Evolutionary conservation across 2,329 filamentous ascomycete genomes (phyloP), one percentile per base, ranked within the genome.

Genomic region (Helotiales sp.): DNA sequence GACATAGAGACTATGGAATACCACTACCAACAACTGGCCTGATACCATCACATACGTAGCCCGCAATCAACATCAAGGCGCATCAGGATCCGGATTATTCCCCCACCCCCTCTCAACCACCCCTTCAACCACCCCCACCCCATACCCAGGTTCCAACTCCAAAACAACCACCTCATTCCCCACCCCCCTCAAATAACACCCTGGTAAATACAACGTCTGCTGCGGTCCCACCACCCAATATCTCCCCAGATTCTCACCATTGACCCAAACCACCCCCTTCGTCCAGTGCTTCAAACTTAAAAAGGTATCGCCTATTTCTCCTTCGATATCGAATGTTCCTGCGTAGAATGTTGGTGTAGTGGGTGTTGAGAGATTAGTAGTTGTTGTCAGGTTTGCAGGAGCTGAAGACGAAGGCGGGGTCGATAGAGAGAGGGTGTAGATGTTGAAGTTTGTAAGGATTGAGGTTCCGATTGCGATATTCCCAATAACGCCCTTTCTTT

Each of bases 161-260:
- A 80, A 66, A 15, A 79, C 68, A 1, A 75, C 66, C 12, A 79
- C 71, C 52, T 76, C 71, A 60, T 79, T 79, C 0, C 25, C 57
- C 15, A 63, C 62, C 8, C 63, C 63, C 40, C 72, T 72, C 30
- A 78, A 48, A 10, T 75, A 60, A 15, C 70, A 72, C 1, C 76
- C 76, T 0, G 77, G 78, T 1, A 79, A 57, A 57, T 78, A 81
- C 5, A 79, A 63, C n/a, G 71, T 73, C 65, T 80, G 77, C 66
- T 80, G 78, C 2, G 77, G 77, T 0, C 77, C 78, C 31, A 79
- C 67, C 13, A 69, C 66, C 78, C 77, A 81, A 61, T 78, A 80
- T 22, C 77, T 63, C 8, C 78, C 77, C 1, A 80, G 65, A 48
- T 79, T 76, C 30, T 75, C 68, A 12, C 73, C 75, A 53, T 80